Percentiles rank a stretch among this genome's conserved stretches.
Conservation (phyloP, 768 basidiomycete genomes). For the Rhodocollybia butyracea region DNA sequence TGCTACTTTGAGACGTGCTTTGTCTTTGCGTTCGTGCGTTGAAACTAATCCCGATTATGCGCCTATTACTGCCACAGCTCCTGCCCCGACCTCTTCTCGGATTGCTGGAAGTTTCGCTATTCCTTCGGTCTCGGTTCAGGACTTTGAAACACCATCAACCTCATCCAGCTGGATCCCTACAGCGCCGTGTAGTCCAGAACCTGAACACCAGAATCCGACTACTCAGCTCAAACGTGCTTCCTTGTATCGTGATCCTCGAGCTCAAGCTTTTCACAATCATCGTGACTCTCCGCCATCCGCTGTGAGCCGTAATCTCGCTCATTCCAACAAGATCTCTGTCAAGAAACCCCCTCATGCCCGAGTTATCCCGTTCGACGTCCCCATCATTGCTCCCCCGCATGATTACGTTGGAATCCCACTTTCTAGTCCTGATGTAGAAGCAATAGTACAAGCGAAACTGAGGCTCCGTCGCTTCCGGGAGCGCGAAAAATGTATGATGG, state of each 20-base stretch:
- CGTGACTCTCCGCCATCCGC: background rate
- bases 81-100: background rate
- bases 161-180: constrained; percentile 5
- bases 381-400: constrained; percentile 53
- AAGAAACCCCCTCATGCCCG: background rate
- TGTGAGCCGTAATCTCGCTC: too few relatives aligned
- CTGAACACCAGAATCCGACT: background rate
- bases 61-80: too few relatives aligned
- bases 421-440: constrained; percentile 30
- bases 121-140: background rate
- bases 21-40: background rate
- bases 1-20: constrained; percentile 4
- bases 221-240: background rate
- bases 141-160: background rate
- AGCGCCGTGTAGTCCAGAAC: constrained; percentile 3
- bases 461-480: constrained; percentile 37
- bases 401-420: constrained; percentile 28
- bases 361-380: constrained; percentile 29
- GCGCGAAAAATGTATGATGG: constrained; percentile 36
- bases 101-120: background rate
- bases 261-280: background rate
- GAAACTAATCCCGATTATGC: background rate
- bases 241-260: background rate
- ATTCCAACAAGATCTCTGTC: too few relatives aligned
- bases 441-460: constrained; percentile 42